phyloP scores from a whole-genome alignment of 148 eudicot species.

The Cornus kousa region DNA sequence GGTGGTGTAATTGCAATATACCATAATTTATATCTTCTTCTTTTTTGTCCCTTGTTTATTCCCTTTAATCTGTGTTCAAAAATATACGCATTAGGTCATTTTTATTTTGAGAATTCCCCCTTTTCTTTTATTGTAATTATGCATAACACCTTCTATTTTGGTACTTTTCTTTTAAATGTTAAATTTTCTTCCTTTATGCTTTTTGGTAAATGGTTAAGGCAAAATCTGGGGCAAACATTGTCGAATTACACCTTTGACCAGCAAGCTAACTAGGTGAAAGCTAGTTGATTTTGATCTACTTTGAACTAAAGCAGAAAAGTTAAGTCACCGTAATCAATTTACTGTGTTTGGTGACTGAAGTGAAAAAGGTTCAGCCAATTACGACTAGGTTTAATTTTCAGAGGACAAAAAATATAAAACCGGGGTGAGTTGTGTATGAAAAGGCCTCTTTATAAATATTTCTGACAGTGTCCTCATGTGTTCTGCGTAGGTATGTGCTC shows the following conservation, averaged over 20 bases:
- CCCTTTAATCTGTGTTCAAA: not conserved
- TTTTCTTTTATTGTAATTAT: not conserved
- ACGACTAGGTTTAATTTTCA: too few species aligned
- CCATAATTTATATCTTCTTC: not conserved
- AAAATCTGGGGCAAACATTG: not conserved
- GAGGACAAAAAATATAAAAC: too few species aligned
- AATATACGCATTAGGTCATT: not conserved
- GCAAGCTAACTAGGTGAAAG: not conserved
- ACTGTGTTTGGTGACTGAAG: not conserved
- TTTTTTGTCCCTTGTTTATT: too few species aligned
- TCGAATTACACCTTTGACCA: not conserved
- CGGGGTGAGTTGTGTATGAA: not conserved
- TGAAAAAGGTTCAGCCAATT: not conserved
- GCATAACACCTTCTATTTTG: not conserved
- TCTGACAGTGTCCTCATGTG: constrained; percentile 6
- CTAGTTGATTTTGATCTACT: not conserved
- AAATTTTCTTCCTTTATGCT: not conserved
- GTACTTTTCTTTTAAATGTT: not conserved
- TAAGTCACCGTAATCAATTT: not conserved
- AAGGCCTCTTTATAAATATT: not conserved
- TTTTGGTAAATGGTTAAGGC: not conserved
- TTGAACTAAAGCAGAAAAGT: not conserved
- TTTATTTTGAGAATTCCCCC: not conserved
- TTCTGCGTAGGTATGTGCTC: constrained; percentile 69
- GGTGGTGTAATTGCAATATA: not conserved